Conservation (phyloP, 2,329 filamentous ascomycete species). For the Sclerotinia glacialis region DNA sequence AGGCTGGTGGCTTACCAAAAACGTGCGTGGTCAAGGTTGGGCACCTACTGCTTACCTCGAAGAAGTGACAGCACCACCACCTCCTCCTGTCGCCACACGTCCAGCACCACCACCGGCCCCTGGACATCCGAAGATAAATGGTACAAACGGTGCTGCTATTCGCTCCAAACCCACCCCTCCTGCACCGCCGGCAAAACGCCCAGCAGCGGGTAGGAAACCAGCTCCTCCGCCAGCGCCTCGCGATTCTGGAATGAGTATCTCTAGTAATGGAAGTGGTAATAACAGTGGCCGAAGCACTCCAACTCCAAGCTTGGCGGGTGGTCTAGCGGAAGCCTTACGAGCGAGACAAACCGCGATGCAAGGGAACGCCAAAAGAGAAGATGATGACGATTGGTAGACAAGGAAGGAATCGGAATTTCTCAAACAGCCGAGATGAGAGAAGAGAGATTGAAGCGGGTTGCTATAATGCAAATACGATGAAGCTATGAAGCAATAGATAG, state of each 20-base stretch:
- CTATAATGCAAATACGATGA: conserved; percentile 15
- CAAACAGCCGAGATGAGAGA: neutral
- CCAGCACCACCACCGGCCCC: conserved; percentile 54
- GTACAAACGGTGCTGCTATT: conserved; percentile 41
- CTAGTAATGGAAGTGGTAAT: conserved; percentile 50
- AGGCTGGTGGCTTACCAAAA: conserved; percentile 97
- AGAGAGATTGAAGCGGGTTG: neutral
- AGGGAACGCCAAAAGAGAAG: conserved; percentile 47
- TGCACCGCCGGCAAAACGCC: conserved; percentile 68
- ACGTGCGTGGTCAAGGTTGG: conserved; percentile 75
- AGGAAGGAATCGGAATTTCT: no score
- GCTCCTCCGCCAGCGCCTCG: conserved; percentile 63
- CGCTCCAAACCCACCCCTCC: conserved; percentile 39
- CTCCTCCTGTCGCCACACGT: conserved; percentile 51
- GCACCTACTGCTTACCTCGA: conserved; percentile 91
- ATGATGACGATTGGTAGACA: conserved; percentile 40
- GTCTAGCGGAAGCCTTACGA: conserved; percentile 74
- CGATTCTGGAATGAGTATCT: conserved; percentile 66
- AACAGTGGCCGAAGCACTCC: conserved; percentile 69
- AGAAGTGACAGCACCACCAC: conserved; percentile 65
- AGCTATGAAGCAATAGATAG: conserved; percentile 12
- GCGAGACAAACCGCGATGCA: conserved; percentile 69
- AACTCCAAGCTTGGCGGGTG: conserved; percentile 68
- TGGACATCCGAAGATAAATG: conserved; percentile 39
- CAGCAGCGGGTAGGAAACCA: conserved; percentile 67